These are phyloP conservation scores for Rhizopus arrhizus DNA, from an alignment of 371 early-diverging fungal genomes.

Conservation along the genomic window DNA sequence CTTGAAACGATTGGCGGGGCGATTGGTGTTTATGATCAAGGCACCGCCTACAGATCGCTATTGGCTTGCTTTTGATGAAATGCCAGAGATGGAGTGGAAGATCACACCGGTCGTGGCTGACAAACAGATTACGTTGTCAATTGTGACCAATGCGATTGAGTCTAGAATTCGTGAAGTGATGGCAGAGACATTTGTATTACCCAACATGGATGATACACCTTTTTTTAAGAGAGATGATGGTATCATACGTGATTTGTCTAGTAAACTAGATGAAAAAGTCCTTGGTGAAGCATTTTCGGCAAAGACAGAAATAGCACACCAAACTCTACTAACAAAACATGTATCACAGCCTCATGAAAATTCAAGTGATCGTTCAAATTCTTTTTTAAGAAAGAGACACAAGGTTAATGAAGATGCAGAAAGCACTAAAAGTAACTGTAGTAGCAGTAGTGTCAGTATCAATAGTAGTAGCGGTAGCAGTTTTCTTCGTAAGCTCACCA, in stretches of 20 bases:
- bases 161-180: conserved; percentile 81
- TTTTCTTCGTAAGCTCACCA: conserved; percentile 17
- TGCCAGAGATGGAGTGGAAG: conserved; percentile 77
- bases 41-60: conserved; percentile 84
- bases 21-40: conserved; percentile 77
- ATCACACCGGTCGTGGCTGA: conserved; percentile 87
- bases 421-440: conserved; percentile 9
- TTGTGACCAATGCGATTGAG: conserved; percentile 84
- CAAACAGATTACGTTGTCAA: conserved; percentile 74
- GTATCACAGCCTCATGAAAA: background rate
- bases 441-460: too few relatives aligned
- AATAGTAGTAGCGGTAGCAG: background rate
- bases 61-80: conserved; percentile 87
- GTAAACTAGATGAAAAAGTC: too few relatives aligned
- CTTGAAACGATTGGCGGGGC: conserved; percentile 69
- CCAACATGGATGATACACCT: conserved; percentile 88
- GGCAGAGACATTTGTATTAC: conserved; percentile 80
- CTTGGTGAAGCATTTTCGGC: conserved; percentile 16
- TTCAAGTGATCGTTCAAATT: conserved; percentile 6
- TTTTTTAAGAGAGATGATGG: conserved; percentile 36
- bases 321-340: background rate
- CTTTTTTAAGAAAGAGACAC: conserved; percentile 17
- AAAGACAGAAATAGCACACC: background rate
- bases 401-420: conserved; percentile 4
- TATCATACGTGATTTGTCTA: too few relatives aligned